Evolutionary conservation across 257 asterid genomes (phyloP), one percentile per base, ranked within the genome.

Genomic region (Nicotiana noctiflora): DNA sequence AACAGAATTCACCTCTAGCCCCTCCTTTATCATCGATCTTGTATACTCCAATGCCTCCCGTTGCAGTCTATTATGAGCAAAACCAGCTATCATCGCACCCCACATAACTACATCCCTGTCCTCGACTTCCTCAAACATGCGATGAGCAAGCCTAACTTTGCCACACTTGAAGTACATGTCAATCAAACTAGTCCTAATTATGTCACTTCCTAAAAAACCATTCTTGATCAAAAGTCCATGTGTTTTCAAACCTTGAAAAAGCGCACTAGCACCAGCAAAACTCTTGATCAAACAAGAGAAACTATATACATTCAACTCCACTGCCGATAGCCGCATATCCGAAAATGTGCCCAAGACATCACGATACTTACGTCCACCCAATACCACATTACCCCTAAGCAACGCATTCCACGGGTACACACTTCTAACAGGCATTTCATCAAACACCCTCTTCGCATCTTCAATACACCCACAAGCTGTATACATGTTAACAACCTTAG

Each of bases 151-250:
- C 88, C 85, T 93, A 83, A 91, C 78, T 84, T 90, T 95, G 49
- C 97, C 98, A 79, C 99, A 95, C 82, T 95, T 95, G 86, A 92
- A 95, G 64, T 95, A 95, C 98, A 90, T 90, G 81, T 95, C 99
- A 32, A 93, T 92, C 92, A 95, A 88, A 82, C 96, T 83, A 32
- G 99, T 95, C 87, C 74, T 86, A 51, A 95, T 62, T 29, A 93
- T 84, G 57, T 76, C 49, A 86, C 93, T 88, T 17, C 79, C 88
- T 31, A 88, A 68, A 59, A 92, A 87, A 8, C 98, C 98, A 83
- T 91, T 95, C 89, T 93, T 95, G 51, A 91, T 85, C 92, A 93
- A 82, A 23, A 91, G 72, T 62, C 94, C 98, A 77, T 91, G 99
- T 32, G 96, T 84, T 78, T 89, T 95, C 81, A 90, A 86, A 32